phyloP scores from a whole-genome alignment of 2,329 filamentous ascomycete genomes.

The Aureobasidium sp. region DNA sequence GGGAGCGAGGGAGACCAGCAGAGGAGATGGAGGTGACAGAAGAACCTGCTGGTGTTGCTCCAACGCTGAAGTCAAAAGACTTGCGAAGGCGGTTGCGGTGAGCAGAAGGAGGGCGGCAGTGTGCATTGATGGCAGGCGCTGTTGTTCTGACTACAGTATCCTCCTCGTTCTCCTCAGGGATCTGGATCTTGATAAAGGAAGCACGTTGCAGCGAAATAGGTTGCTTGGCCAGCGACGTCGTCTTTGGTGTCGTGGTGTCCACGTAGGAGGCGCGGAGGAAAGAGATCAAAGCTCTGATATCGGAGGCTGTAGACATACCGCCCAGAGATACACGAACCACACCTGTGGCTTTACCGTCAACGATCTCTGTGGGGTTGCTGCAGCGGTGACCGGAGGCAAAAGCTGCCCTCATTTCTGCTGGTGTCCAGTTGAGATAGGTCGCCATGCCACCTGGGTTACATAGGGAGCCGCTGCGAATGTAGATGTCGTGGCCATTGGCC shows the following conservation, averaged over 20 bases:
- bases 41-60: background rate
- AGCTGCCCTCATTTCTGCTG: conserved; percentile 77
- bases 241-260: conserved; percentile 14
- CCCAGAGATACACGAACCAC: conserved; percentile 80
- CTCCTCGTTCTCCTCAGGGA: background rate
- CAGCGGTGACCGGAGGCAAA: conserved; percentile 82
- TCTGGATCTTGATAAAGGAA: conserved; percentile 1
- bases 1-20: background rate
- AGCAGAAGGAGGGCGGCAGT: background rate
- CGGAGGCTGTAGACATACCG: conserved; percentile 74
- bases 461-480: conserved; percentile 79
- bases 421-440: conserved; percentile 60
- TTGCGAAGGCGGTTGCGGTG: conserved; percentile 6
- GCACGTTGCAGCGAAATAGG: background rate
- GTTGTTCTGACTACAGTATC: background rate
- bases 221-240: background rate
- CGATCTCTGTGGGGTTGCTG: conserved; percentile 72
- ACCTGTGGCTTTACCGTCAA: conserved; percentile 79
- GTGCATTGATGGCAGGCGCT: background rate
- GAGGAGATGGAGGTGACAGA: background rate
- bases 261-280: conserved; percentile 30
- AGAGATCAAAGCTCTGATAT: conserved; percentile 62
- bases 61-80: background rate
- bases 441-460: conserved; percentile 90
- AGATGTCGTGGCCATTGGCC: conserved; percentile 68